Evolutionary conservation across 345 rosid genomes (phyloP), one percentile per base, ranked within the genome.

Genomic region (Luvunga scandens): DNA sequence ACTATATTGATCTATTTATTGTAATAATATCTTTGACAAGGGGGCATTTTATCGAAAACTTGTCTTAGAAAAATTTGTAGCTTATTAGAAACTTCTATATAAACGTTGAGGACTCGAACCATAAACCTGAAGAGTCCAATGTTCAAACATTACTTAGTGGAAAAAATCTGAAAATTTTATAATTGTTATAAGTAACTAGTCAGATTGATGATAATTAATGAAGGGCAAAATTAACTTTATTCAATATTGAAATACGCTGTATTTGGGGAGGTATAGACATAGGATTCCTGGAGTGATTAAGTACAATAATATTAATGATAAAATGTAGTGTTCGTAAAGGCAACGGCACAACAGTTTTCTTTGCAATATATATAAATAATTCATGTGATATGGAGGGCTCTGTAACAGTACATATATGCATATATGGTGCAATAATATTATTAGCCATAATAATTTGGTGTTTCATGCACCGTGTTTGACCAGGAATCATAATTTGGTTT

Each of bases 271-370:
- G 25, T 19, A 34, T 21, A 24, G 60, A 34, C 78, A 75, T 74
- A 48, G 75, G 78, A 79, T 79, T 68, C 75, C 75, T 63, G 60
- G 66, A 12, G 1, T 64, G 24, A 71, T 48, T 9, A 63, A 53
- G 18, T 71, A 36, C 33, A 24, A 13, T 39, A 34, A 62, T 36
- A 69, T 72, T 65, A 72, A 78, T 72, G 67, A 36, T 1, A n/a
- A 53, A 19, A 42, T 66, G 76, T 14, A 86, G 91, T 80, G 82
- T 81, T 88, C 91, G 91, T 88, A 72, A 88, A 88, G 91, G 89
- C 81, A 80, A 88, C 91, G 91, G 90, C 89, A 83, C 81, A 71
- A n/a, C 67, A 67, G 50, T 39, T 68, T 33, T 53, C 62, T 25
- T 22, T 38, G 21, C 38, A 75, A 69, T 8, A n/a, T 60, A 22